A percentile compares a stretch with the other conserved stretches of the same genome.
phyloP scores from a whole-genome alignment of 345 rosid genomes.

The Ceriops zippeliana region DNA sequence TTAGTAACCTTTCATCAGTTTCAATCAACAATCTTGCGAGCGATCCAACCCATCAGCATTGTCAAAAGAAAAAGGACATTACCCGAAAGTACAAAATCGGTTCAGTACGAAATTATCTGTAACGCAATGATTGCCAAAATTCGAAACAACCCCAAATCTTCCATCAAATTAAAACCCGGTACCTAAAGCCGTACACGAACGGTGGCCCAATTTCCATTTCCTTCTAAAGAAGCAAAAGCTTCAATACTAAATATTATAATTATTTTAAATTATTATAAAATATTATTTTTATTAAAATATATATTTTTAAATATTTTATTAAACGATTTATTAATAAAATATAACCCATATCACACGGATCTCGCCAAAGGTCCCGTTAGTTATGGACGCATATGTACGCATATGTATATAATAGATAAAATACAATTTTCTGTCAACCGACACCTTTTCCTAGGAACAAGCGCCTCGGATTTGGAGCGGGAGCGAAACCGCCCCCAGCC shows the following conservation, averaged over 20 bases:
- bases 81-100: no score
- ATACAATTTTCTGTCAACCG: background rate
- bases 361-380: background rate
- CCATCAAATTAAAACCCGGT: slow-evolving; percentile 7
- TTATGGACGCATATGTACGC: background rate
- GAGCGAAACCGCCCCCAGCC: slow-evolving; percentile 12
- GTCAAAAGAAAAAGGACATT: no score
- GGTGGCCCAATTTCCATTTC: background rate
- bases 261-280: no score
- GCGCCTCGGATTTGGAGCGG: background rate
- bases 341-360: no score
- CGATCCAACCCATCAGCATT: no score
- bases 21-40: no score
- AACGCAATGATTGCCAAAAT: slow-evolving; percentile 6
- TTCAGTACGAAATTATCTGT: no score
- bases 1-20: no score
- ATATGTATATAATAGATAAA: no score
- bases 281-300: no score
- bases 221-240: background rate
- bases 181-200: background rate
- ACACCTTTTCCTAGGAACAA: slow-evolving; percentile 9
- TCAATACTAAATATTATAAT: background rate
- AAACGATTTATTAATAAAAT: no score
- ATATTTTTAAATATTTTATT: no score
- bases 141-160: slow-evolving; percentile 28